Percentiles rank a stretch among this genome's conserved stretches.
These are phyloP conservation scores for Dentipellis sp. DNA, from an alignment of 768 basidiomycete species.

Conservation along the genomic window DNA sequence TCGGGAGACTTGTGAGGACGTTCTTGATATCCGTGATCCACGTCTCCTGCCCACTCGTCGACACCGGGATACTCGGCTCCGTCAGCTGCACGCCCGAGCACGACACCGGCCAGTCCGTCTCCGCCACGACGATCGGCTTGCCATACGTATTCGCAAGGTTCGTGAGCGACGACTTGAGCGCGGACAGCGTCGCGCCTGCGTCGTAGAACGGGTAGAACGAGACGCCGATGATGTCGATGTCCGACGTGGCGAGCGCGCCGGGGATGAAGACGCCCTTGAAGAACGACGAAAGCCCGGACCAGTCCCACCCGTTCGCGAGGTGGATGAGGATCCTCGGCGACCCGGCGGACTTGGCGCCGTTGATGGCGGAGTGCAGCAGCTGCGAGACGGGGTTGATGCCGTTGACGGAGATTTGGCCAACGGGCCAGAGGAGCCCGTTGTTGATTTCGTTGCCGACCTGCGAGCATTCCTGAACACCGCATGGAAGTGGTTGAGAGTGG, in stretches of 20 bases:
- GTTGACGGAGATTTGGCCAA: constrained; percentile 41
- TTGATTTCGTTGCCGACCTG: constrained; percentile 63
- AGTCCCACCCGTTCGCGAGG: constrained; percentile 51
- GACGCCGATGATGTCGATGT: constrained; percentile 53
- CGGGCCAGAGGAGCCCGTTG: constrained; percentile 54
- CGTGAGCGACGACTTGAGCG: constrained; percentile 41
- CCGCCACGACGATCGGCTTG: constrained; percentile 54
- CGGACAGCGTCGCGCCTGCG: constrained; percentile 42
- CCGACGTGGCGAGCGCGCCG: constrained; percentile 37
- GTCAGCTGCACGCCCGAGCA: constrained; percentile 38
- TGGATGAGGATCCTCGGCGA: constrained; percentile 48
- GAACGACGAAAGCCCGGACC: constrained; percentile 33
- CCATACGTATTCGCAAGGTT: constrained; percentile 36
- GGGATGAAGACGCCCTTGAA: constrained; percentile 43
- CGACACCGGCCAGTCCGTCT: constrained; percentile 53
- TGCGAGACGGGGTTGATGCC: constrained; percentile 47
- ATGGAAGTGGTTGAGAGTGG: not conserved
- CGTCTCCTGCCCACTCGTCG: constrained; percentile 39
- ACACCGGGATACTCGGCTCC: constrained; percentile 32
- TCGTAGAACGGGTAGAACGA: constrained; percentile 62
- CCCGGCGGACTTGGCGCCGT: constrained; percentile 36
- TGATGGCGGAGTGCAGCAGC: constrained; percentile 50
- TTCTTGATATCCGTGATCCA: constrained; percentile 45
- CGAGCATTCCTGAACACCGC: constrained; percentile 15
- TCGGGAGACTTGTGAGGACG: constrained; percentile 31